phyloP scores from a whole-genome alignment of 1,139 yeast species.

The Kodamaea sp. region DNA sequence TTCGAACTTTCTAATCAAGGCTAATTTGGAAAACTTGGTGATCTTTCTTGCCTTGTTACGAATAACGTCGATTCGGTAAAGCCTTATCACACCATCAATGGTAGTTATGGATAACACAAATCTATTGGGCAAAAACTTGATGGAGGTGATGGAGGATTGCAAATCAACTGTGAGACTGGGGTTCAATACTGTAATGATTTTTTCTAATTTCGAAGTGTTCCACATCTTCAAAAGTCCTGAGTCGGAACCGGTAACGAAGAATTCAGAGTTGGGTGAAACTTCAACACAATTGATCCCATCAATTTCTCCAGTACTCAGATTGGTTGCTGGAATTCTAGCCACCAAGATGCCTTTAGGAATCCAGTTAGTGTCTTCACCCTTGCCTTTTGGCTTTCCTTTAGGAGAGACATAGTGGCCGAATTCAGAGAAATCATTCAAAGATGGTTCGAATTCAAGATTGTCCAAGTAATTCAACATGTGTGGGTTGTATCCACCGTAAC shows the following conservation, averaged over 20 bases:
- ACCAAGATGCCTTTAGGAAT: slow-evolving; percentile 54
- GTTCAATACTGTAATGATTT: slow-evolving; percentile 57
- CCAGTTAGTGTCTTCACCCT: slow-evolving; percentile 15
- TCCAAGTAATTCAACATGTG: slow-evolving; percentile 59
- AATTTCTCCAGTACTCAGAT: slow-evolving; percentile 24
- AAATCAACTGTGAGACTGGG: slow-evolving; percentile 54
- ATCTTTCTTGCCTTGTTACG: slow-evolving; percentile 37
- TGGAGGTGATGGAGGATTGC: slow-evolving; percentile 46
- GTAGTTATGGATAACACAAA: slow-evolving; percentile 71
- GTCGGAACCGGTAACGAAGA: slow-evolving; percentile 77
- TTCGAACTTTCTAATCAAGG: slow-evolving; percentile 45
- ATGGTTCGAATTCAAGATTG: slow-evolving; percentile 55
- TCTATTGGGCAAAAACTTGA: slow-evolving; percentile 59
- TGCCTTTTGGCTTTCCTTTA: slow-evolving; percentile 6
- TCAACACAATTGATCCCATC: slow-evolving; percentile 56
- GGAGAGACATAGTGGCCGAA: slow-evolving; percentile 49
- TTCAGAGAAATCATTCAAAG: slow-evolving; percentile 62
- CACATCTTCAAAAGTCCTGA: slow-evolving; percentile 73
- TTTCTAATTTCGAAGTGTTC: slow-evolving; percentile 70
- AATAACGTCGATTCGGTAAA: slow-evolving; percentile 57
- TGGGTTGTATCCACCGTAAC: slow-evolving; percentile 68
- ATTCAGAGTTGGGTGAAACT: slow-evolving; percentile 61
- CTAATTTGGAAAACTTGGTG: slow-evolving; percentile 35
- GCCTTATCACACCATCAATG: slow-evolving; percentile 58
- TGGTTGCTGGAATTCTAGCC: slow-evolving; percentile 44